Base-by-base conservation (phyloP, 345 rosid genomes). In the Eucalyptus fibrosa region DNA sequence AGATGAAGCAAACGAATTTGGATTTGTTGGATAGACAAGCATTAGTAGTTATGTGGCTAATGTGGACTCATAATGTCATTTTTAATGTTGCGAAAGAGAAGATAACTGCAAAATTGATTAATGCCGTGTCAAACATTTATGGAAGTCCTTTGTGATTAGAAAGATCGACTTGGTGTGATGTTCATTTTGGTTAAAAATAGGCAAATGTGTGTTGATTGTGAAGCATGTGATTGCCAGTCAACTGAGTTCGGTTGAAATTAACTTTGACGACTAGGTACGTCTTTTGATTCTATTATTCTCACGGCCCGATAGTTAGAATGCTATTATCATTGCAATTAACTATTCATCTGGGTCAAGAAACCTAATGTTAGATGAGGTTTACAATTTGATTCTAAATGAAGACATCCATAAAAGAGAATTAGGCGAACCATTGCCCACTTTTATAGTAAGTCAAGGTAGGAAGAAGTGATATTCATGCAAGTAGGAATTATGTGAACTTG, bases 61-160 rank as follows among this genome's bases (percentile, higher is more conserved):
- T 7, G 13, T 56, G 62, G 62, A 56, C 30, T 0, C 30, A 53
- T 19, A 53, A 19, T 53, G 59, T 53, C 59, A 0, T 53, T 53
- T 53, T 53, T 53, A 1, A 19, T 53, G 19, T 53, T 0, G 5
- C 5, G 11, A 19, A 53, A 53, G 59, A 53, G 59, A 53, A 53
- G 11, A 56, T 0, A 6, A 24, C 0, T 56, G 6, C 62, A 24
- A 56, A 23, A 23, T 56, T 56, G 62, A 24, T 56, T 56, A 56
- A 24, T 56, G 30, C 62, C 13, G 3, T 56, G 62, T 56, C 30
- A 56, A 56, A 56, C 30, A 56, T 56, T 56, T 24, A 56, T 24
- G 62, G 62, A 24, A 56, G 62, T 56, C 62, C 2, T 56, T 23
- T 56, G 0, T 56, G 14, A 56, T 56, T 0, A 56, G 30, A 0